Base-by-base conservation (phyloP, 257 asterid species). In the Capsicum baccatum region DNA sequence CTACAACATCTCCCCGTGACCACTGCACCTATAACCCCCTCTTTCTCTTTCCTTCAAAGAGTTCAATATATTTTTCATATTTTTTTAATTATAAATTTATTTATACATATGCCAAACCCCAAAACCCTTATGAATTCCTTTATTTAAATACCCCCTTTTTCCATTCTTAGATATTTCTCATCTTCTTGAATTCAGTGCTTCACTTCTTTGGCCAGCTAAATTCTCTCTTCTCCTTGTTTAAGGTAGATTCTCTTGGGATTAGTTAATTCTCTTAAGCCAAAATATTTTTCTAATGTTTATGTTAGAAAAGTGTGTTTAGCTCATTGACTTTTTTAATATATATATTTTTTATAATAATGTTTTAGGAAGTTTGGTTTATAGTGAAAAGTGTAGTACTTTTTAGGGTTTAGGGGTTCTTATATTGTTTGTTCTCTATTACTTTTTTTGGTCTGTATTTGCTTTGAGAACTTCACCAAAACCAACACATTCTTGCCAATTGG, bases 351-450 rank as follows among this genome's bases (percentile, higher is more conserved):
- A 35, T 56, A 37, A 44, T 37, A 60, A 16, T 52, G 10, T 6
- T 17, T 84, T 13, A 67, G 11, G 11, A 60, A 58, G 58, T 60
- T 80, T 63, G 81, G 81, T 80, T 63, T 59, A 56, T 60, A 39
- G 56, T 19, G 62, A 60, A 55, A 47, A 54, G 10, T 69, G 69
- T 64, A 52, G 84, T 52, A 79, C 81, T 85, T 86, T 87, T 5
- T 79, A 84, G 93, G 93, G 95, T 90, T 90, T 91, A 90, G 85
- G 90, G 93, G 88, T 85, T 86, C 79, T 90, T 82, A 80, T 79
- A 17, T 79, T 54, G 76, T 52, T 15, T 26, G 12, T 14, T 0
- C 57, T 0, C 57, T 11, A 63, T 13, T 70, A 14, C 48, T 74
- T 35, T 37, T 21, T 63, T 44, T 3, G 44, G 44, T 39, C 44